These are phyloP conservation scores for Aspergillus niger DNA, from an alignment of 2,329 filamentous ascomycete genomes.

Conservation along the genomic window DNA sequence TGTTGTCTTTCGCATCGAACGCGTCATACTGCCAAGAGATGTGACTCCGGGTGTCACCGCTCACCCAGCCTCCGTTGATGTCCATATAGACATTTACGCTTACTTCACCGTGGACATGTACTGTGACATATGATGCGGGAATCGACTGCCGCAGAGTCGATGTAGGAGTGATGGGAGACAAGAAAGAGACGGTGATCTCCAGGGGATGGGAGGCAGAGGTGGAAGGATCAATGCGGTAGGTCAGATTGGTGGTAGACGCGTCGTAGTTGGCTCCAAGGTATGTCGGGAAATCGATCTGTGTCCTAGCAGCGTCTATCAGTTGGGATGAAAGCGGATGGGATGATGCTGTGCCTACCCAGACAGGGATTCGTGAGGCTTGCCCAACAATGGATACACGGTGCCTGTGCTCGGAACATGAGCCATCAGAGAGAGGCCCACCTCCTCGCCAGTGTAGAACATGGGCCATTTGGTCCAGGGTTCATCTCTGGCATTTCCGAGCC, in stretches of 20 bases:
- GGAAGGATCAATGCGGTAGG: constrained; percentile 60
- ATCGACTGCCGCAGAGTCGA: constrained; percentile 78
- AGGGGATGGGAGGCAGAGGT: constrained; percentile 38
- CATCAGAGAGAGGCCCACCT: constrained; percentile 66
- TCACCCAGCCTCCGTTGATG: constrained; percentile 78
- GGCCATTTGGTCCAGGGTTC: constrained; percentile 83
- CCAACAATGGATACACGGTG: constrained; percentile 65
- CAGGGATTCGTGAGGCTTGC: constrained; percentile 66
- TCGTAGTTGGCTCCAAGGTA: constrained; percentile 67
- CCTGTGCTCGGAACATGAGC: constrained; percentile 62
- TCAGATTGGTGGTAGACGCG: constrained; percentile 70
- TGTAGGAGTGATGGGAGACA: constrained; percentile 78
- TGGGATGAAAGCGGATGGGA: background rate
- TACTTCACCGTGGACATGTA: constrained; percentile 68
- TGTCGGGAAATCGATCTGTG: constrained; percentile 59
- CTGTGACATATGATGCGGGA: constrained; percentile 76
- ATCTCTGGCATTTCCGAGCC: constrained; percentile 70
- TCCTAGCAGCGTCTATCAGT: constrained; percentile 25
- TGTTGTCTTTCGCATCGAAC: constrained; percentile 41
- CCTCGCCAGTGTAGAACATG: constrained; percentile 76
- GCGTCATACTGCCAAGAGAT: constrained; percentile 69
- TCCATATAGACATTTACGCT: constrained; percentile 66
- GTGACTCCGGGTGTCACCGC: constrained; percentile 67
- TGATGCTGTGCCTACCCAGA: constrained; percentile 39
- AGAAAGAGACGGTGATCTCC: constrained; percentile 63